A percentile compares a stretch with the other conserved stretches of the same genome.
These are phyloP conservation scores for Diplotaxis tenuifolia DNA, from an alignment of 345 rosid species.

Conservation along the genomic window DNA sequence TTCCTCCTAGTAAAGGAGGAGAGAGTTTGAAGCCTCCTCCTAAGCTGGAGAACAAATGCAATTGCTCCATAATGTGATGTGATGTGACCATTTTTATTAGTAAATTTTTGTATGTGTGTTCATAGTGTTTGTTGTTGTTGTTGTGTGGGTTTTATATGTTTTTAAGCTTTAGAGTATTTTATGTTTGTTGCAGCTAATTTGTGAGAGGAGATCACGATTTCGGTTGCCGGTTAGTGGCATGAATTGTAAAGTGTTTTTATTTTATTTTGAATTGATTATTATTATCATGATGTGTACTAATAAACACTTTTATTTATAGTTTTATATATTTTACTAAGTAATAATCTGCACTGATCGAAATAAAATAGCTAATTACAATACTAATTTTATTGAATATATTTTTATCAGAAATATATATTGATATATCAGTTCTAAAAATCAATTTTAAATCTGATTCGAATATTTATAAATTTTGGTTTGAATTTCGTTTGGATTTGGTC, in stretches of 20 bases:
- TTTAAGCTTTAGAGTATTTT: conserved; percentile 12
- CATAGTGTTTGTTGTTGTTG: conserved; percentile 18
- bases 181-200: conserved; percentile 28
- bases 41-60: conserved; percentile 93
- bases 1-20: conserved; percentile 50
- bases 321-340: no score
- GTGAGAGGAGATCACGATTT: conserved; percentile 30
- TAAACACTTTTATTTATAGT: not conserved
- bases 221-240: conserved; percentile 28
- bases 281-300: not conserved
- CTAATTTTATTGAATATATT: no score
- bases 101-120: conserved; percentile 18
- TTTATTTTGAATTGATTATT: conserved; percentile 21
- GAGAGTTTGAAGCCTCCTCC: conserved; percentile 77
- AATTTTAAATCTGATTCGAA: no score
- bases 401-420: no score
- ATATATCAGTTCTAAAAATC: no score
- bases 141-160: conserved; percentile 11
- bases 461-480: no score
- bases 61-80: conserved; percentile 92
- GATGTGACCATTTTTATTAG: not conserved
- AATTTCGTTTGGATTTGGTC: no score
- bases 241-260: conserved; percentile 36
- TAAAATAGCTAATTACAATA: no score
- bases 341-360: no score